Conservation (phyloP, 73 alveolate genomes). For the Symbiodinium natans region DNA sequence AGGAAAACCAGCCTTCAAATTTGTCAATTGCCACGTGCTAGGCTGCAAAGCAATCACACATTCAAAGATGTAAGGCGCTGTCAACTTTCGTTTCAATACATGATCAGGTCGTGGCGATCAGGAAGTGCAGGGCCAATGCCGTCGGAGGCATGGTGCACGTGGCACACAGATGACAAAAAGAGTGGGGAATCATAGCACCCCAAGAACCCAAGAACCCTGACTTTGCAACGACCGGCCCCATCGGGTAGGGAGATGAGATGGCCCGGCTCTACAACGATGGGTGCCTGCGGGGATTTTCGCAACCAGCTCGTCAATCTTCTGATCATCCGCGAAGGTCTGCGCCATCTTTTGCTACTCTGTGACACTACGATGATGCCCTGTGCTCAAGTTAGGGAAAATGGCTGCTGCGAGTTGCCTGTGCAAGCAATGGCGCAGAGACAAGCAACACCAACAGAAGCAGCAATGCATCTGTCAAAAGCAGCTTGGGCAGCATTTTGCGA, state of each 20-base stretch:
- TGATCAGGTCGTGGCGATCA: too few relatives aligned
- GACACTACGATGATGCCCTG: neutral
- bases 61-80: too few relatives aligned
- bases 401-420: neutral
- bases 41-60: too few relatives aligned
- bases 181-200: neutral
- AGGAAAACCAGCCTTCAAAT: slow-evolving; percentile 96
- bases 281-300: slow-evolving; percentile 44
- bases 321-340: slow-evolving; percentile 57
- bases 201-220: neutral
- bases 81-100: too few relatives aligned
- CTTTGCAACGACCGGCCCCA: neutral
- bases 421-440: too few relatives aligned
- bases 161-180: too few relatives aligned
- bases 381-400: neutral
- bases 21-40: too few relatives aligned
- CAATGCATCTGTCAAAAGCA: neutral
- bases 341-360: neutral
- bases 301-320: slow-evolving; percentile 67
- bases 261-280: too few relatives aligned
- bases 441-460: neutral
- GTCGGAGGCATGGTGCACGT: too few relatives aligned
- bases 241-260: too few relatives aligned
- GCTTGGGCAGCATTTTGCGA: neutral
- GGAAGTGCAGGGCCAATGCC: slow-evolving; percentile 95